Conservation (phyloP, 768 basidiomycete species). For the Baorangia bicolor region DNA sequence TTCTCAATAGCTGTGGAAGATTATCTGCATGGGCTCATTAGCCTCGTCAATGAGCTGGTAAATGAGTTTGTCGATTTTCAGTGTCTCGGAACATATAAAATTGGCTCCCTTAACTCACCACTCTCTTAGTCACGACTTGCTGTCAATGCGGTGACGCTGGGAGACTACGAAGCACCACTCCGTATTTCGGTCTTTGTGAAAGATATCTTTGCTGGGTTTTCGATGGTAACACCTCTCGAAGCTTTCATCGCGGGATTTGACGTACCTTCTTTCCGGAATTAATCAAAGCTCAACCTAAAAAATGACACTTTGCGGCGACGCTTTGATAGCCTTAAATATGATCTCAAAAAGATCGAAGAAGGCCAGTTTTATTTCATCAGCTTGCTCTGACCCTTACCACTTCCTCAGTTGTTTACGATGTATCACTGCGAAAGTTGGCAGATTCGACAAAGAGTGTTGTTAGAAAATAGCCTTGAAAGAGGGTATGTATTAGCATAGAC, state of each 20-base stretch:
- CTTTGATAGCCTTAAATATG: constrained; percentile 83
- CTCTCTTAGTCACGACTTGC: constrained; percentile 65
- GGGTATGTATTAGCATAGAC: neutral
- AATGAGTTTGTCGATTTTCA: constrained; percentile 21
- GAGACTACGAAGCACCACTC: constrained; percentile 76
- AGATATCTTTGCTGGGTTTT: constrained; percentile 79
- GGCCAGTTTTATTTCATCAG: constrained; percentile 40
- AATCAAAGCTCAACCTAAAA: constrained; percentile 70
- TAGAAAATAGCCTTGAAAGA: neutral
- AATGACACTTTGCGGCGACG: constrained; percentile 73
- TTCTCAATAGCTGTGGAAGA: constrained; percentile 69
- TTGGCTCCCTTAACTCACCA: constrained; percentile 6
- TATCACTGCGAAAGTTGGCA: constrained; percentile 69
- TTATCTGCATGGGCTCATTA: constrained; percentile 79
- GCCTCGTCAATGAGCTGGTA: constrained; percentile 78
- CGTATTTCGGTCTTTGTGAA: constrained; percentile 78
- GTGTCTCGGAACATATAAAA: neutral
- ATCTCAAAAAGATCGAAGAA: constrained; percentile 88
- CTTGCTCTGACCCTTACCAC: neutral
- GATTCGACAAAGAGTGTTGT: constrained; percentile 19
- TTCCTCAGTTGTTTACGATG: constrained; percentile 75
- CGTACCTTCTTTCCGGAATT: constrained; percentile 2
- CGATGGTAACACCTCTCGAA: constrained; percentile 52
- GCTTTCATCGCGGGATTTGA: neutral
- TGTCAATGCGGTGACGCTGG: constrained; percentile 79